Evolutionary conservation across 192 early-diverging fungal species (phyloP).

Genomic region (Geranomyces michiganensis): DNA sequence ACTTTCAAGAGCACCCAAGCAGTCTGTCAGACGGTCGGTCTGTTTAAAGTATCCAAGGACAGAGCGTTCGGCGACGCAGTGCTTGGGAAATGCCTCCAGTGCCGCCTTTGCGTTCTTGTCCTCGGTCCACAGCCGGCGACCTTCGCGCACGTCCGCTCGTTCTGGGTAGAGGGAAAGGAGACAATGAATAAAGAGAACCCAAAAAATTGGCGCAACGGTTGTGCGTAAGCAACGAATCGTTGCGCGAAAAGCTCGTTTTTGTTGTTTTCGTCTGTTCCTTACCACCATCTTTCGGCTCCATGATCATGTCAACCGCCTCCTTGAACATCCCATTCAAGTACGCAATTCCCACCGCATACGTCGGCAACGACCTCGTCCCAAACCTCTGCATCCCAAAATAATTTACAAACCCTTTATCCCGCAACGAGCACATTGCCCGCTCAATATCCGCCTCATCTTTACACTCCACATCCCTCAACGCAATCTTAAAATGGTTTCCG

Average conservation of each 20-base stretch:
- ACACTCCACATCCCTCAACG: slow-evolving; percentile 44
- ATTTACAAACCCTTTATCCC: slow-evolving; percentile 87
- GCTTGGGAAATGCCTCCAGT: slow-evolving; percentile 65
- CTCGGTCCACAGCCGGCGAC: slow-evolving; percentile 70
- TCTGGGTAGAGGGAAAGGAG: slow-evolving; percentile 57
- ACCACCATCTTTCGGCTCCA: slow-evolving; percentile 81
- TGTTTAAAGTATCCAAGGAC: slow-evolving; percentile 65
- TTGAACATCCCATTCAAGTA: slow-evolving; percentile 75
- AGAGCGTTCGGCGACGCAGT: slow-evolving; percentile 71
- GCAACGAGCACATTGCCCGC: slow-evolving; percentile 66
- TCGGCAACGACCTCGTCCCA: slow-evolving; percentile 79
- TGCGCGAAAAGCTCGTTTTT: background rate
- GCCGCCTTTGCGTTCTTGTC: slow-evolving; percentile 64
- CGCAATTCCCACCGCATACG: slow-evolving; percentile 77
- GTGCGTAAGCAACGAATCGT: background rate
- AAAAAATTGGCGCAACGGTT: background rate
- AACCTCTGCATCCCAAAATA: slow-evolving; percentile 99
- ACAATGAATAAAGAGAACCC: too few relatives aligned
- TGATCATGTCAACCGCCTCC: slow-evolving; percentile 74
- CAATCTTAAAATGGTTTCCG: slow-evolving; percentile 91
- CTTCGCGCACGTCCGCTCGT: slow-evolving; percentile 57
- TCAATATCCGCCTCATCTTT: background rate
- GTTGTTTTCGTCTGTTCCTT: background rate
- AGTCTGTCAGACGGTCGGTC: slow-evolving; percentile 47
- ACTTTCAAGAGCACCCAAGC: slow-evolving; percentile 62